phyloP scores from a whole-genome alignment of 164 flowering plant species.

The Berberis thunbergii region DNA sequence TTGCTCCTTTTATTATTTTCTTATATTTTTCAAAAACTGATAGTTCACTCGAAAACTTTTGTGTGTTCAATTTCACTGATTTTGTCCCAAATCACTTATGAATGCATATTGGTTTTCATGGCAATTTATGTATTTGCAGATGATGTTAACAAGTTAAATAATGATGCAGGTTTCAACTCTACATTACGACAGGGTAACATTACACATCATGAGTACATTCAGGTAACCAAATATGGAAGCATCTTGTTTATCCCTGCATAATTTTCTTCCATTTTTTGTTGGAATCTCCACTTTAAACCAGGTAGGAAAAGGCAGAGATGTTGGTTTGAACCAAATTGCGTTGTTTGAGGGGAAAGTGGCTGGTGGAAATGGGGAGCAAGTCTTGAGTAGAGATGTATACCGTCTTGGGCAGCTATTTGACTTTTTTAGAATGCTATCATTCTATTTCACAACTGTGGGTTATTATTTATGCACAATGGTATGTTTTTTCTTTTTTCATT shows the following conservation, averaged over 20 bases:
- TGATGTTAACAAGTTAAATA: conserved; percentile 1
- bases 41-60: too few species aligned
- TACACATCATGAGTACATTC: conserved; percentile 96
- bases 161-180: conserved; percentile 83
- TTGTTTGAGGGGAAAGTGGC: conserved; percentile 98
- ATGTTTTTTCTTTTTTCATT: conserved; percentile 1
- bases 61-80: too few species aligned
- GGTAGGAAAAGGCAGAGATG: conserved; percentile 99
- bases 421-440: conserved; percentile 92
- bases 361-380: conserved; percentile 99
- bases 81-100: too few species aligned
- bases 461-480: conserved; percentile 97
- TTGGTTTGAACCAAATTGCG: conserved; percentile 95
- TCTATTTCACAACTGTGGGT: conserved; percentile 88
- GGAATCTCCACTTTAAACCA: conserved; percentile 5
- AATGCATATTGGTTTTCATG: not conserved
- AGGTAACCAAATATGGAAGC: conserved; percentile 34
- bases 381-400: conserved; percentile 87
- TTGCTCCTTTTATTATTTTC: too few species aligned
- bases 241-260: conserved; percentile 2
- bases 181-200: conserved; percentile 91
- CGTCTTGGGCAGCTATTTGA: conserved; percentile 93
- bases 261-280: too few species aligned
- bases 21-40: too few species aligned
- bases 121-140: not conserved